Base-by-base conservation (phyloP, 2,329 filamentous ascomycete genomes). In the Colletotrichum spaethianum region DNA sequence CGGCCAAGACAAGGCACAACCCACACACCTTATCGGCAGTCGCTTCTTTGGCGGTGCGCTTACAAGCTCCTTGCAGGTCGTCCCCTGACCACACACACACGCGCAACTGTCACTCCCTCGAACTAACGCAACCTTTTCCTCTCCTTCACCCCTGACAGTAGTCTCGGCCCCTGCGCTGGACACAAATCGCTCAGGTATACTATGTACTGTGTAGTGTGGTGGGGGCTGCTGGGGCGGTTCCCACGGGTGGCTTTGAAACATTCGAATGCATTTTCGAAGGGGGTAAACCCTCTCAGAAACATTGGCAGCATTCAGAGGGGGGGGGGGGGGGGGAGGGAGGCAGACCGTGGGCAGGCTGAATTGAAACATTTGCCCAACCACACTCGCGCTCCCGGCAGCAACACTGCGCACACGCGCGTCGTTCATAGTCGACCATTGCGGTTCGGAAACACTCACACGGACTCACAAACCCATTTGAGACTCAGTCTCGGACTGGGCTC, bases 351-450 rank as follows among this genome's bases (percentile, higher is more conserved):
- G 11, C 48, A 33, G 56, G 64, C 69, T 68, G 69, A 31, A 59
- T 69, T 69, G 69, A 72, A 72, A 69, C 69, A 63, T 72, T 42
- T 62, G 57, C 69, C 65, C 69, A 63, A 63, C 69, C 69, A 36
- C 64, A 52, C 56, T 59, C 42, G 36, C 66, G 52, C n/a, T 33
- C 66, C 52, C 64, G 57, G 26, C 36, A 40, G 23, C 18, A 50
- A n/a, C 48, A 55, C 28, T 64, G 66, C 56, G 55, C 48, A 70
- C 67, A 67, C 33, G 40, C 67, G 23, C 36, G 18, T 28, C 40
- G 23, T n/a, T 26, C 33, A 18, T 50, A 38, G 31, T 8, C 52
- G 20, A 44, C 52, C 36, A 31, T 60, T 46, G 18, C 9, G n/a
- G 31, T 31, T 50, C 31, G 31, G 14, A 38, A 56, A 38, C 33